These are phyloP conservation scores for Solanum hybrid DNA, from an alignment of 305 asterid species.

Conservation along the genomic window DNA sequence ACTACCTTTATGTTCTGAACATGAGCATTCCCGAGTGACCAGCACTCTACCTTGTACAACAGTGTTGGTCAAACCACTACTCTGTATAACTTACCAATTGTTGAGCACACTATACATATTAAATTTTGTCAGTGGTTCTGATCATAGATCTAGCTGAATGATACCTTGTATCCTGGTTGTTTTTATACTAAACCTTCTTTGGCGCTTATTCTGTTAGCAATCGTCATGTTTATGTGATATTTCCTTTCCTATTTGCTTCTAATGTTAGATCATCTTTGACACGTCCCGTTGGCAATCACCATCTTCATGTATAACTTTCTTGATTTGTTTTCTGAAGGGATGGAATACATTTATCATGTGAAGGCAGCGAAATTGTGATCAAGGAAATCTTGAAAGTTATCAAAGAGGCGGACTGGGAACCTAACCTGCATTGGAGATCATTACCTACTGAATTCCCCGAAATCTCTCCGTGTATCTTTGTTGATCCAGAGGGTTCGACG, in stretches of 20 bases:
- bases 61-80: not conserved
- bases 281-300: not conserved
- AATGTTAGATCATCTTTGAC: not conserved
- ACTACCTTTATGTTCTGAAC: not conserved
- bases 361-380: slow-evolving; percentile 63
- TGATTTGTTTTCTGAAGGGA: slow-evolving; percentile 34
- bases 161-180: not conserved
- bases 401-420: slow-evolving; percentile 73
- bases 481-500: slow-evolving; percentile 28
- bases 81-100: not conserved
- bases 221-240: not conserved
- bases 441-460: slow-evolving; percentile 53
- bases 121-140: not conserved
- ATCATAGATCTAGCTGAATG: not conserved
- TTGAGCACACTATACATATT: not conserved
- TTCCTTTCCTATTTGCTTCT: not conserved
- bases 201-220: not conserved
- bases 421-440: slow-evolving; percentile 53
- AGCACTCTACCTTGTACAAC: not conserved
- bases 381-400: slow-evolving; percentile 65
- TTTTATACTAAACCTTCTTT: not conserved
- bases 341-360: slow-evolving; percentile 64
- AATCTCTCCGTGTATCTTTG: slow-evolving; percentile 39
- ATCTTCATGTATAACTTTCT: not conserved
- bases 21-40: not conserved